Base-by-base conservation (phyloP, 139 green algal genomes). In the Tetradesmus lagerheimii region DNA sequence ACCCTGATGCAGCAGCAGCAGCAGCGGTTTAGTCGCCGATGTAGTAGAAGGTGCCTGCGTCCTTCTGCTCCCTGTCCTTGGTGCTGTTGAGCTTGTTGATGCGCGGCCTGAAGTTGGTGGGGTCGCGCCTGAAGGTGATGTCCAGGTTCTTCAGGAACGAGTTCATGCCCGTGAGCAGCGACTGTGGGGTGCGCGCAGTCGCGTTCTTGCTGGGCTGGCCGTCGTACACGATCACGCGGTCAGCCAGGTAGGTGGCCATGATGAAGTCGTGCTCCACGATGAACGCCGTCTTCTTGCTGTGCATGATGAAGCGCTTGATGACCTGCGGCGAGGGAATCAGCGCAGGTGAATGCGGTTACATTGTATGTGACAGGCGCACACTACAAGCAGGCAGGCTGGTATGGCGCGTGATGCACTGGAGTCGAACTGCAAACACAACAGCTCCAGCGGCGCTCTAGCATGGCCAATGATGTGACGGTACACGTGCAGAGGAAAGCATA, bases 201-300 rank as follows among this genome's bases (percentile, higher is more conserved):
- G 97, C 98, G 57, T 95, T 80, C 85, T 95, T 93, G 41, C 95
- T 97, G 12, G 98, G 96, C 91, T 94, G 50, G 27, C 98, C 98
- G 82, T 99, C 96, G 91, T 99, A 99, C 82, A 99, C 98, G 45
- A 99, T 97, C 78, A 99, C 98, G 0, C 95, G 91, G 94, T 99
- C 98, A 23, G 98, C 98, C 78, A 99, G 95, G 94, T 99, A 99
- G 15, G 98, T 98, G 38, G 98, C 97, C 98, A 99, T 99, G 97
- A 99, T 99, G 96, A 99, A 99, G 89, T 99, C 98, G 94, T 99
- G 98, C 97, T 99, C 98, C 91, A 99, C 98, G 15, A 99, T 97
- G 93, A 99, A 99, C 29, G 98, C 98, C 12, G 97, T 99, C 96
- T 99, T 99, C 96, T 99, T 99, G 89, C 89, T 89, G 93, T 99